These are phyloP conservation scores for Uronychia binucleata DNA, from an alignment of 73 alveolate species.

Conservation along the genomic window DNA sequence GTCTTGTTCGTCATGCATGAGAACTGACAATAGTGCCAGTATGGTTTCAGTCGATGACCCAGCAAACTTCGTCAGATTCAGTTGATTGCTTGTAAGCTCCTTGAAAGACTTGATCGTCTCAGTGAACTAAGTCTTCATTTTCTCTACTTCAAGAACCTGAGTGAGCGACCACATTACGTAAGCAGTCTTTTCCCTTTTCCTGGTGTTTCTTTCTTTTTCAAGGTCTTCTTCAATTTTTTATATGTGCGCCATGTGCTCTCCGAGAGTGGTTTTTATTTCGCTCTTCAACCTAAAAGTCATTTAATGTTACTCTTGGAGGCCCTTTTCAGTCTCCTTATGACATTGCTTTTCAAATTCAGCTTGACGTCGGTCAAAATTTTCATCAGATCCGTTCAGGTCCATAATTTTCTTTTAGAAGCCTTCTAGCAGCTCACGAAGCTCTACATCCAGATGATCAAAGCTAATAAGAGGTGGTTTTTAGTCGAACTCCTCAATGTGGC, in stretches of 20 bases:
- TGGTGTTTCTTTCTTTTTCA: not conserved
- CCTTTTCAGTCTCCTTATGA: no score
- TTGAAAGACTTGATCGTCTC: not conserved
- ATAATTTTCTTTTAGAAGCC: no score
- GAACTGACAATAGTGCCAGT: not conserved
- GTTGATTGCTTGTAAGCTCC: not conserved
- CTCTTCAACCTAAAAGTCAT: not conserved
- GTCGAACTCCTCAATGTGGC: no score
- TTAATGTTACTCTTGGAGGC: no score
- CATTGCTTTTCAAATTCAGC: no score
- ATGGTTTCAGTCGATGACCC: not conserved
- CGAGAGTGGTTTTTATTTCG: not conserved
- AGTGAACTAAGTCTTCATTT: not conserved
- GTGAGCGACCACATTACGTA: not conserved
- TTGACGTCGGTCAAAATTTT: no score
- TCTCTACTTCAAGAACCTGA: not conserved
- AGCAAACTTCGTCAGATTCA: not conserved
- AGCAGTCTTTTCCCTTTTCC: not conserved
- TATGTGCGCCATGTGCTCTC: not conserved
- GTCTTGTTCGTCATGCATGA: not conserved
- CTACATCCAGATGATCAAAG: no score
- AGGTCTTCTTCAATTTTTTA: not conserved
- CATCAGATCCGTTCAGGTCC: no score
- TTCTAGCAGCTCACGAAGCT: no score
- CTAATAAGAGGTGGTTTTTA: no score